Percentiles rank a stretch among this genome's conserved stretches.
Conservation (phyloP, 163 green algal species). For the Picocystis sp. region DNA sequence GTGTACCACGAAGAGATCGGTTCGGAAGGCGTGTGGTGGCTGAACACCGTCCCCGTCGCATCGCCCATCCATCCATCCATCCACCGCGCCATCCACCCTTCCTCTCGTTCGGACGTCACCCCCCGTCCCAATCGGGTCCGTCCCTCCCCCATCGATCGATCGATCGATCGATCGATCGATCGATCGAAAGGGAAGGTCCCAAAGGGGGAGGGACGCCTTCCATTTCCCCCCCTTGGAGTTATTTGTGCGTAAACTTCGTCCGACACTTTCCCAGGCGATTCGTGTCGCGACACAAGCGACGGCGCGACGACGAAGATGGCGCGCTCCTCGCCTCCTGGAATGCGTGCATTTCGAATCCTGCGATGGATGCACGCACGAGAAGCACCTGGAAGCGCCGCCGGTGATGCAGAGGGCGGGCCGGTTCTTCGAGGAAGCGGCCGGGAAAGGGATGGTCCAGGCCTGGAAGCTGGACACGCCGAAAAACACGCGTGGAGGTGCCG, state of each 20-base stretch:
- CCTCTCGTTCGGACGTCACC: not conserved
- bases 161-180: not conserved
- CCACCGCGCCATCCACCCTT: not conserved
- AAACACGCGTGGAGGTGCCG: slow-evolving; percentile 10
- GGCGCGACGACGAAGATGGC: not conserved
- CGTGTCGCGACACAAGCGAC: too few species aligned
- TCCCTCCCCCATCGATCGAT: too few species aligned
- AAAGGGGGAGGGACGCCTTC: too few species aligned
- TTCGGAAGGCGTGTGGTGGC: not conserved
- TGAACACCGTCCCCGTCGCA: not conserved
- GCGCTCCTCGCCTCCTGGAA: slow-evolving; percentile 1
- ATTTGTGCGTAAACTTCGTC: too few species aligned
- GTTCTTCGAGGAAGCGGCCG: slow-evolving; percentile 5
- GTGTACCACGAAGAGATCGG: slow-evolving; percentile 3
- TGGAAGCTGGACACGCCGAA: slow-evolving; percentile 7
- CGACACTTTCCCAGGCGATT: too few species aligned
- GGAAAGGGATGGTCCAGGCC: not conserved
- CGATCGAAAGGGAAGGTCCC: not conserved
- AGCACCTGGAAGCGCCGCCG: not conserved
- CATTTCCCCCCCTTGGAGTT: too few species aligned
- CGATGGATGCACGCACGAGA: slow-evolving; percentile 16
- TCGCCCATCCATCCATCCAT: not conserved
- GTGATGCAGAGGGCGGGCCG: not conserved
- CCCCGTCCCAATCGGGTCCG: too few species aligned
- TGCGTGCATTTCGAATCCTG: slow-evolving; percentile 17